Evolutionary conservation across 768 basidiomycete genomes (phyloP), one percentile per base, ranked within the genome.

Genomic region (Boletus coccyginus): DNA sequence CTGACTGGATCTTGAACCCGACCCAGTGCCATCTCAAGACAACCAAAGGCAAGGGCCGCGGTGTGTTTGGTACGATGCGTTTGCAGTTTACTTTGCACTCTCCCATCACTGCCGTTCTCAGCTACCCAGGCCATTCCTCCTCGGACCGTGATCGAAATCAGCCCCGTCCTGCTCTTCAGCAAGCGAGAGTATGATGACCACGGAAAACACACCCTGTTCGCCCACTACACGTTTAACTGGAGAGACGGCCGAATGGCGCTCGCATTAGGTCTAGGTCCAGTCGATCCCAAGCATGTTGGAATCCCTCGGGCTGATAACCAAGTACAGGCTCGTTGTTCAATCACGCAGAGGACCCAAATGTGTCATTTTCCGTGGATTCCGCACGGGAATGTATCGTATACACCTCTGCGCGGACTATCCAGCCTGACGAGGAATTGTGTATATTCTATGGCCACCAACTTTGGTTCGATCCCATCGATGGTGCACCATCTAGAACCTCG

Each of bases 181-280:
- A 78, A 79, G 53, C 77, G 82, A 27, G 92, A 94, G 72, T 94
- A 93, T 62, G 76, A 81, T 44, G 66, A 69, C 6, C 80, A 90
- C 71, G 83, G 85, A 62, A 74, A 69, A 61, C 69, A 86, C 59
- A 92, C 88, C 0, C 68, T 86, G 1, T 73, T 92, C 11, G 85
- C 92, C 62, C 82, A 86, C 43, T 91, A 92, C 64, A 82, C 88
- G 1, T 92, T 91, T 65, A 82, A 78, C 29, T 94, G 90, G 88
- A 71, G 74, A 57, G 85, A 86, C 56, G 84, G 87, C 7, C 75
- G 81, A 8, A 87, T 88, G 86, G 93, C 89, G 1, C 77, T 94
- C 19, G 85, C 88, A 1, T 71, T 92, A 1, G 92, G 92, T 3
- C 77, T 92, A 27, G 91, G 91, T 92, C 64, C 17, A 1, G 1